phyloP scores from a whole-genome alignment of 495 filamentous ascomycete species.

The Usnea hakonensis region DNA sequence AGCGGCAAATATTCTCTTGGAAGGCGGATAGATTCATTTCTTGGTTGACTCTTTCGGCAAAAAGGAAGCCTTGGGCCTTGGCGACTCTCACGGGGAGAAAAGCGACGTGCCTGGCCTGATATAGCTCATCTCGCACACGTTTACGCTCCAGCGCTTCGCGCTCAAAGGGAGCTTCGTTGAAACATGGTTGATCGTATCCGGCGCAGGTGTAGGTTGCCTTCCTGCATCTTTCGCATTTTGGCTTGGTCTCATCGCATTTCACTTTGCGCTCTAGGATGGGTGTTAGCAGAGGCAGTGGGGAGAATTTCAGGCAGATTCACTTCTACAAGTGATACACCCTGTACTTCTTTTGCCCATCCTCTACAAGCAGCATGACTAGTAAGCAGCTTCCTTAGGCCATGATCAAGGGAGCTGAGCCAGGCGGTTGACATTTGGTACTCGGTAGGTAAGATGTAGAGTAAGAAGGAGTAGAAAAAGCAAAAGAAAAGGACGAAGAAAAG shows the following conservation, averaged over 20 bases:
- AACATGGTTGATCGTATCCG: slow-evolving; percentile 15
- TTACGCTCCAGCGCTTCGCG: neutral
- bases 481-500: neutral
- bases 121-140: neutral
- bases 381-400: slow-evolving; percentile 1
- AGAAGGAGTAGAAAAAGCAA: too few species aligned
- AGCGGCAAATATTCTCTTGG: slow-evolving; percentile 12
- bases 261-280: slow-evolving; percentile 32
- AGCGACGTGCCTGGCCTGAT: neutral
- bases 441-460: neutral
- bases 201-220: slow-evolving; percentile 16
- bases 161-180: slow-evolving; percentile 1
- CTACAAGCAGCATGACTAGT: neutral
- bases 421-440: neutral
- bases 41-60: neutral
- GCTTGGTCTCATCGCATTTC: slow-evolving; percentile 30
- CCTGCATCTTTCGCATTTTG: slow-evolving; percentile 8
- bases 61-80: slow-evolving; percentile 7
- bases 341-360: slow-evolving; percentile 29
- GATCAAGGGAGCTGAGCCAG: neutral
- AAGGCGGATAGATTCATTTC: slow-evolving; percentile 9
- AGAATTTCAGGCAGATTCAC: neutral
- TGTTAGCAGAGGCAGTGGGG: neutral
- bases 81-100: neutral
- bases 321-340: slow-evolving; percentile 40